A percentile compares a stretch with the other conserved stretches of the same genome.
Evolutionary conservation across 2,329 filamentous ascomycete genomes (phyloP).

Genomic region (Pseudogymnoascus pannorum): DNA sequence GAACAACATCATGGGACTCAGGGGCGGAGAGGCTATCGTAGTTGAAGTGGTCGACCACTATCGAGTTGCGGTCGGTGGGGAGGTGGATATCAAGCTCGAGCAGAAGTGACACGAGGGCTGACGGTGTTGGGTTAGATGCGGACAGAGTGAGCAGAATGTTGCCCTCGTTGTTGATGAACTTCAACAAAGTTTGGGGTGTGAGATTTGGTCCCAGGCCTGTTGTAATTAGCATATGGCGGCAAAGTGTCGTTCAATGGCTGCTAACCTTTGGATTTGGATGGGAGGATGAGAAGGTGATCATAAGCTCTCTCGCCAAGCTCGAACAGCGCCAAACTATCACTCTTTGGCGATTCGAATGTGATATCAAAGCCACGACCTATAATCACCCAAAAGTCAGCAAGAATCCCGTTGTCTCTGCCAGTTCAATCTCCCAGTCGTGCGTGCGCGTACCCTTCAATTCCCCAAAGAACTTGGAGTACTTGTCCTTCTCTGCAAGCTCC

Average conservation of each 20-base stretch:
- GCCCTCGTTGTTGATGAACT: constrained; percentile 86
- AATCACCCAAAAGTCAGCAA: constrained; percentile 9
- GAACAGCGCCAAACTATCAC: constrained; percentile 69
- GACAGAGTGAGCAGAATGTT: constrained; percentile 86
- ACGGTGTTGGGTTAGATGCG: constrained; percentile 60
- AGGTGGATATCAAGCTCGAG: constrained; percentile 83
- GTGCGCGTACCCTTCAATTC: constrained; percentile 59
- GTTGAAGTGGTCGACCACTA: constrained; percentile 93
- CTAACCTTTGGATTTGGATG: constrained; percentile 80
- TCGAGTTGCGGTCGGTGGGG: constrained; percentile 74
- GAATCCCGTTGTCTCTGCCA: neutral
- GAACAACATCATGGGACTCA: constrained; percentile 82
- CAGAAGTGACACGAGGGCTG: constrained; percentile 69
- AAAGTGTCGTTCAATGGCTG: constrained; percentile 4
- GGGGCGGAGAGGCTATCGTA: constrained; percentile 70
- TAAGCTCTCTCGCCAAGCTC: constrained; percentile 79
- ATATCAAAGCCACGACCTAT: constrained; percentile 77
- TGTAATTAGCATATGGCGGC: constrained; percentile 5
- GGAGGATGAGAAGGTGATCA: constrained; percentile 85
- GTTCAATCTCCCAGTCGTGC: neutral
- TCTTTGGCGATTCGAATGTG: constrained; percentile 76
- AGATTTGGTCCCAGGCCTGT: constrained; percentile 79
- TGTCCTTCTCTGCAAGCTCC: constrained; percentile 69
- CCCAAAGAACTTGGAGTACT: constrained; percentile 74
- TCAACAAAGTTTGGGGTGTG: constrained; percentile 75